Evolutionary conservation across 371 early-diverging fungal genomes (phyloP).

Genomic region (Mortierella sp.): DNA sequence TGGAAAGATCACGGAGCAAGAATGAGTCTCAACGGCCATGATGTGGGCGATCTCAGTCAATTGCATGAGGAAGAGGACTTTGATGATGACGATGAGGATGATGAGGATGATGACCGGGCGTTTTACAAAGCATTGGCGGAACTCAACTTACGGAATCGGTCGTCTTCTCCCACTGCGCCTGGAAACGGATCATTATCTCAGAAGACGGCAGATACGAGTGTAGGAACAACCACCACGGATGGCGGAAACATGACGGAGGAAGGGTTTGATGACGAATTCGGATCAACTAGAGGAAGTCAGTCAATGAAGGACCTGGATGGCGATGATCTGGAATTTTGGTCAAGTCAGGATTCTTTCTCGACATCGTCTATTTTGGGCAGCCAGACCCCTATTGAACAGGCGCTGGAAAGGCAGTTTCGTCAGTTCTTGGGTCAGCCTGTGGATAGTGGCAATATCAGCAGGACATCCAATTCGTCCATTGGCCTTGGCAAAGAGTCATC

Average conservation of each 20-base stretch:
- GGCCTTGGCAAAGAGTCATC: constrained; percentile 20
- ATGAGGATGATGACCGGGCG: constrained; percentile 53
- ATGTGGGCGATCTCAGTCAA: constrained; percentile 8
- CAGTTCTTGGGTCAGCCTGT: constrained; percentile 29
- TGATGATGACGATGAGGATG: constrained; percentile 44
- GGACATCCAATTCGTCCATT: constrained; percentile 17
- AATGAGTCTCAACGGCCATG: constrained; percentile 12
- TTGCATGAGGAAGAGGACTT: constrained; percentile 24
- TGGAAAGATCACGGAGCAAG: constrained; percentile 27
- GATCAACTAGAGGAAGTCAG: constrained; percentile 14
- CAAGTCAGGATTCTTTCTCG: constrained; percentile 28
- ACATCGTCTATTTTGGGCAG: background rate
- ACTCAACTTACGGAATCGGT: constrained; percentile 41
- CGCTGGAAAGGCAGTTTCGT: constrained; percentile 33
- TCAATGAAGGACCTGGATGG: constrained; percentile 22
- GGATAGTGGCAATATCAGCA: background rate
- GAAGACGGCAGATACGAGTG: background rate
- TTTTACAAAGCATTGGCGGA: constrained; percentile 46
- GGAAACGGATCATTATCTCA: constrained; percentile 14
- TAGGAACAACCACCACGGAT: background rate
- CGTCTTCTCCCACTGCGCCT: constrained; percentile 26
- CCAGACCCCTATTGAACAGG: constrained; percentile 10
- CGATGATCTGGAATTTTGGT: constrained; percentile 42
- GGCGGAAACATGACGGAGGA: background rate
- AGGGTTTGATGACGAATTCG: constrained; percentile 51